phyloP scores from a whole-genome alignment of 208 protist species.

The Crithidia bombi region DNA sequence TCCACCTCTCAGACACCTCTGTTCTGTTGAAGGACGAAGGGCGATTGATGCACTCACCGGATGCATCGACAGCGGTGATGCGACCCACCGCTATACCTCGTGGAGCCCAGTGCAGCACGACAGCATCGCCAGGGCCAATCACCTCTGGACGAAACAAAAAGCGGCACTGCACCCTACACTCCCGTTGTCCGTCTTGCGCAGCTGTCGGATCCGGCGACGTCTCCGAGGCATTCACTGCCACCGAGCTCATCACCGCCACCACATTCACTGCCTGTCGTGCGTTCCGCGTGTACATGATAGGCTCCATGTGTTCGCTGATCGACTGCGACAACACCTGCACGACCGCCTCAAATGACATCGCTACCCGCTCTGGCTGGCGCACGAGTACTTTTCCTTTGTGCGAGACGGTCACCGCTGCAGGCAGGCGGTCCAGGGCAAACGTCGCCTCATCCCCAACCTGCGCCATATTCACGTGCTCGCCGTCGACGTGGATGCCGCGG shows the following conservation, averaged over 20 bases:
- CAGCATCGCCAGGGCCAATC: conserved; percentile 47
- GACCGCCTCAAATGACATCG: conserved; percentile 34
- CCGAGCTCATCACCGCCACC: conserved; percentile 13
- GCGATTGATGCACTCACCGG: no score
- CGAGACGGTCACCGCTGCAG: conserved; percentile 49
- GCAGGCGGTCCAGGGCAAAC: conserved; percentile 92
- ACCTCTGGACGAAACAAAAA: conserved; percentile 87
- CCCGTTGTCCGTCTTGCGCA: conserved; percentile 1
- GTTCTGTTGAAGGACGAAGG: no score
- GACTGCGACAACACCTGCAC: conserved; percentile 67
- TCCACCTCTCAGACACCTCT: no score
- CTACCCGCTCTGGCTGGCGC: conserved; percentile 30
- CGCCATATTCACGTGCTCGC: conserved; percentile 90
- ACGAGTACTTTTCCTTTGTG: conserved; percentile 78
- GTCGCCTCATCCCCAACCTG: conserved; percentile 85
- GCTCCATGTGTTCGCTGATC: conserved; percentile 62
- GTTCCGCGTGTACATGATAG: conserved; percentile 82
- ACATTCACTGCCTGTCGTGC: conserved; percentile 73
- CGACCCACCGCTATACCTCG: conserved; percentile 73
- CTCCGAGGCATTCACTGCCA: background rate
- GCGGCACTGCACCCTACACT: conserved; percentile 35
- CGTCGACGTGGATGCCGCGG: conserved; percentile 93
- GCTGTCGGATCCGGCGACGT: background rate
- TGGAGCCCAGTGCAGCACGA: conserved; percentile 81
- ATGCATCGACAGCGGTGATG: conserved; percentile 16